Evolutionary conservation across 768 basidiomycete genomes (phyloP), one percentile per base, ranked within the genome.

Genomic region (Rhodotorula kratochvilovae): DNA sequence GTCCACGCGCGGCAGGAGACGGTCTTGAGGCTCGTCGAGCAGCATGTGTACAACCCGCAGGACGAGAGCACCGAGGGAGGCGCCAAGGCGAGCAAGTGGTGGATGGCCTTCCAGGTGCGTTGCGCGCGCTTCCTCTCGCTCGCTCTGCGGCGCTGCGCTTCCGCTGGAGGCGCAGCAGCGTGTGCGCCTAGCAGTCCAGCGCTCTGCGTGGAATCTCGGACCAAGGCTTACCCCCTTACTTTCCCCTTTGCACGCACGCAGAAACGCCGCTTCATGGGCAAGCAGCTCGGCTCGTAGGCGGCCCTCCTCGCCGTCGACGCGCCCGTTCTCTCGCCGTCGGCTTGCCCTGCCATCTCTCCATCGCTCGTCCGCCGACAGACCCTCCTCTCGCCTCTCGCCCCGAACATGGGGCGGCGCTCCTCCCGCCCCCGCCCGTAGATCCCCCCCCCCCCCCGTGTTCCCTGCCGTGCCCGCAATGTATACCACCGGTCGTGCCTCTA

Each of bases 21-120:
- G 29, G 90, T 92, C 31, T 84, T 88, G 16, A 87, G 96, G 42
- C 81, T 99, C 61, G 86, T 92, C 23, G 92, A 94, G 78, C 35
- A 48, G 21, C 85, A 87, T 62, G 83, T 99, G 60, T 99, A 99
- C 80, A 80, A 80, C n/a, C 48, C 61, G 61, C 45, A 23, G 8
- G 70, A 71, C 55, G 42, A 36, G 35, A 45, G 39, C 25, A 71
- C 77, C 25, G 91, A 88, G 50, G 92, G 95, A 79, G 93, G 93
- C 11, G 89, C 89, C 68, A 94, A 91, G 80, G 94, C 96, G 11
- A 96, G 90, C 84, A 99, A 99, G 81, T 99, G 96, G 96, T 99
- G 96, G 96, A 95, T 97, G 92, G 90, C 91, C 31, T 99, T 98
- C 87, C 87, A 81, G 79, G 74, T 74, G 61, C 42, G 66, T 56